Evolutionary conservation across 2,329 filamentous ascomycete genomes (phyloP).

Genomic region (Juglanconis juglandina): DNA sequence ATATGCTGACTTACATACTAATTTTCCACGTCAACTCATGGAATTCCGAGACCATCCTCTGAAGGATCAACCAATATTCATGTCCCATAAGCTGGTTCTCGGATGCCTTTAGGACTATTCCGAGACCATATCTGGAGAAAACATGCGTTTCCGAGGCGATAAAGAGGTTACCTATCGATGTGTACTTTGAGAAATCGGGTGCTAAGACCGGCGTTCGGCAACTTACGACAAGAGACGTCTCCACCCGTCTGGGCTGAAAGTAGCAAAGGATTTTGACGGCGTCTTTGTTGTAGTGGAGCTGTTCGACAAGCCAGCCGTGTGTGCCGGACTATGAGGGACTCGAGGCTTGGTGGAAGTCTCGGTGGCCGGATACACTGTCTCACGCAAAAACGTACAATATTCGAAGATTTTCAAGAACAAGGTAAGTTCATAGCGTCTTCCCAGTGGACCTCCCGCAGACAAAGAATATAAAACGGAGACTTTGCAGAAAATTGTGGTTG

Average conservation of each 20-base stretch:
- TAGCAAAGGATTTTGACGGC: neutral
- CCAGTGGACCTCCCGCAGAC: no score
- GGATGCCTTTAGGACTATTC: neutral
- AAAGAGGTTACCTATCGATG: neutral
- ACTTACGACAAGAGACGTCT: neutral
- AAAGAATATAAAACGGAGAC: neutral
- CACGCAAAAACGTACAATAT: neutral
- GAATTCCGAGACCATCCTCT: constrained; percentile 3
- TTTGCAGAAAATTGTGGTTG: neutral
- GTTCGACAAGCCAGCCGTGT: neutral
- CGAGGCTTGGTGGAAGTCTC: neutral
- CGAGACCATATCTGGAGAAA: neutral
- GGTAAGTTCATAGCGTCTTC: neutral
- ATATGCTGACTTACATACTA: neutral
- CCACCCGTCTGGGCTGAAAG: neutral
- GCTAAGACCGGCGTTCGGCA: neutral
- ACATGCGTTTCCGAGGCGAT: neutral
- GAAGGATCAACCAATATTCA: neutral
- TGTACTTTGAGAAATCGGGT: neutral
- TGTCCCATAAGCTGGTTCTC: neutral
- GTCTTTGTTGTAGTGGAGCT: neutral
- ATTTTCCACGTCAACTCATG: constrained; percentile 9
- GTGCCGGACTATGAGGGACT: neutral
- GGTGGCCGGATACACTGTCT: neutral
- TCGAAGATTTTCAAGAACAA: neutral